Evolutionary conservation across 345 rosid species (phyloP), one percentile per base, ranked within the genome.

Genomic region (Gynandropsis gynandra): DNA sequence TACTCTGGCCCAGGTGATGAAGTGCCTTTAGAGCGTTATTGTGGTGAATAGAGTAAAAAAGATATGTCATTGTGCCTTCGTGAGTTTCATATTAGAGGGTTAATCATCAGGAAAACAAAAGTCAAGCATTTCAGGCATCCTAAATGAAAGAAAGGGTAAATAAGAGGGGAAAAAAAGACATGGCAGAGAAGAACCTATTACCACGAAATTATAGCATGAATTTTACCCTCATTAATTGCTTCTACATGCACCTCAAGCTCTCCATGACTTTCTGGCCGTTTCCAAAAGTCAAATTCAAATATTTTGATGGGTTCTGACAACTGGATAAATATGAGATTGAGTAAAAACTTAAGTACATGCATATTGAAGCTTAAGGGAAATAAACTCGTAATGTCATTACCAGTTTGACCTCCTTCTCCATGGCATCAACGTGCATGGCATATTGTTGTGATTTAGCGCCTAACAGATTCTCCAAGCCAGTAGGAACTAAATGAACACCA

Each of bases 251-350:
- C 40, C 56, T 77, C 65, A 48, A 71, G 64, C 54, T 85, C 79
- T 42, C 90, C 73, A 39, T 59, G 67, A 72, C 85, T 84, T 39
- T 72, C 81, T 52, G 95, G 93, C 63, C 86, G 73, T 82, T 77
- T 87, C 88, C 95, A 82, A 56, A 92, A 87, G 76, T 85, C 95
- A 74, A 92, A 82, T 72, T 82, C 95, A 76, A 87, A 85, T 69
- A 82, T 55, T 71, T 72, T 72, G 80, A 82, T 77, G 52, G 98
- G 97, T 62, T 87, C 83, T 66, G 98, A 92, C 63, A 92, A 71
- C 97, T 87, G 88, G 63, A 81, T 64, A 50, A 66, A 74, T 57
- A 66, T 58, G 72, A 59, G 65, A 61, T 51, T 66, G 67, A 80
- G 78, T 70, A 50, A 52, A 61, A 63, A 62, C 49, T 49, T 56